These are phyloP conservation scores for Esteya vermicola DNA, from an alignment of 2,329 filamentous ascomycete genomes.

Conservation along the genomic window DNA sequence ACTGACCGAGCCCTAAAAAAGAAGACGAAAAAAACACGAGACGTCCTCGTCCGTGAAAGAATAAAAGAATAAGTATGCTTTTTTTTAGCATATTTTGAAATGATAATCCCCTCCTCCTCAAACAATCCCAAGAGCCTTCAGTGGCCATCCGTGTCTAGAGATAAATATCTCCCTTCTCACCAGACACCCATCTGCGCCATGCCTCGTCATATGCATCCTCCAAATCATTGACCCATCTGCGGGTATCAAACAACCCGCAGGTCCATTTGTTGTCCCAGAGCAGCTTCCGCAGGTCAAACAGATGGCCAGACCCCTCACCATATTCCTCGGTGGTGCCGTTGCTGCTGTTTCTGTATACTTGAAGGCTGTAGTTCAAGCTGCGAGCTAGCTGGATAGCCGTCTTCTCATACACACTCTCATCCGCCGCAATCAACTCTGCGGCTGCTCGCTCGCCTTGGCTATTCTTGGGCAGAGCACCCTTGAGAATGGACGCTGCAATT, in stretches of 20 bases:
- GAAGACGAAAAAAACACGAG: too few species aligned
- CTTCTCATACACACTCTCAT: slow-evolving; percentile 74
- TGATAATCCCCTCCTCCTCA: too few species aligned
- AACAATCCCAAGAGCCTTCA: too few species aligned
- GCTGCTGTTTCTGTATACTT: background rate
- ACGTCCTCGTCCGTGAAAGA: too few species aligned
- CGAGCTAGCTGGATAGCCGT: slow-evolving; percentile 55
- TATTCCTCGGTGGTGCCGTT: slow-evolving; percentile 21
- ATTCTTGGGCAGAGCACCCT: slow-evolving; percentile 67
- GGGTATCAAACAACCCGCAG: slow-evolving; percentile 82
- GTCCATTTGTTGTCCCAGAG: slow-evolving; percentile 74
- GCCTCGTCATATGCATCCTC: slow-evolving; percentile 80
- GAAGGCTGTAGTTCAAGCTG: slow-evolving; percentile 43
- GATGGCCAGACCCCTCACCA: slow-evolving; percentile 47
- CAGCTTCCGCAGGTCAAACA: slow-evolving; percentile 66
- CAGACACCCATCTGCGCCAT: slow-evolving; percentile 77
- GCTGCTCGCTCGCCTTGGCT: slow-evolving; percentile 53
- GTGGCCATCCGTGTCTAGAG: slow-evolving; percentile 23
- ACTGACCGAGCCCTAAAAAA: too few species aligned
- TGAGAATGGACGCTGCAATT: slow-evolving; percentile 91
- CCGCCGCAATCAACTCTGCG: slow-evolving; percentile 59
- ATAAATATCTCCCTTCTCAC: slow-evolving; percentile 87
- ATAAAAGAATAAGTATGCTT: too few species aligned
- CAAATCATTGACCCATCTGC: slow-evolving; percentile 77
- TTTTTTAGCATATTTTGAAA: too few species aligned